Evolutionary conservation across 768 basidiomycete genomes (phyloP).

Genomic region (Mycena indigotica): DNA sequence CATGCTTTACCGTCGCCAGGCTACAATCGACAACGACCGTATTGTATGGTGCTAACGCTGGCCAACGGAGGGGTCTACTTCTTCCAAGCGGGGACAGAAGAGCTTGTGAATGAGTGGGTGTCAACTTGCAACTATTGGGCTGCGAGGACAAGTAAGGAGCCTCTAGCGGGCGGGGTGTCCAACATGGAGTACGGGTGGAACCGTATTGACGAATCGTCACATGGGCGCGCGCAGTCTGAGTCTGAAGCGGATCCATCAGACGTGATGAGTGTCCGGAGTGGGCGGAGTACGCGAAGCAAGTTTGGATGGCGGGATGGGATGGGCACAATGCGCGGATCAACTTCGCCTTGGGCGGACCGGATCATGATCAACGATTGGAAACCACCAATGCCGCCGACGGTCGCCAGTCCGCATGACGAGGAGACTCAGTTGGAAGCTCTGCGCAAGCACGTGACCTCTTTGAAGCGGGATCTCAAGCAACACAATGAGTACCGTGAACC

Average conservation of each 20-base stretch:
- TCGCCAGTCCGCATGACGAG: constrained; percentile 86
- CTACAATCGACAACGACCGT: constrained; percentile 85
- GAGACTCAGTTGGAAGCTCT: constrained; percentile 91
- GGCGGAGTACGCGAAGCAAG: constrained; percentile 71
- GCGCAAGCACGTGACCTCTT: constrained; percentile 71
- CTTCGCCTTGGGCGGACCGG: constrained; percentile 78
- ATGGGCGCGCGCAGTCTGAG: constrained; percentile 60
- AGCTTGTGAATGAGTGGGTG: constrained; percentile 98
- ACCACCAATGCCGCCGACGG: constrained; percentile 79
- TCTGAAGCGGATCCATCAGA: constrained; percentile 61
- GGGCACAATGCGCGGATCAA: constrained; percentile 61
- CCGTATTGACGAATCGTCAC: constrained; percentile 60
- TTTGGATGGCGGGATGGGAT: constrained; percentile 73
- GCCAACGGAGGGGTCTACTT: constrained; percentile 92
- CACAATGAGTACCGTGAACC: constrained; percentile 85
- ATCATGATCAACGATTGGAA: constrained; percentile 93
- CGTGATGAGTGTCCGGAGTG: constrained; percentile 72
- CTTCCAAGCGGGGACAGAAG: constrained; percentile 98
- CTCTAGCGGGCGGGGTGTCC: constrained; percentile 92
- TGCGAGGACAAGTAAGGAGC: constrained; percentile 92
- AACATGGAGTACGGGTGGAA: constrained; percentile 99
- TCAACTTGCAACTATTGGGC: constrained; percentile 99
- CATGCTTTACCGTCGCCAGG: constrained; percentile 89
- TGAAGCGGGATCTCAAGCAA: constrained; percentile 77
- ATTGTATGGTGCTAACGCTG: constrained; percentile 93